phyloP scores from a whole-genome alignment of 306 rosid genomes.

The Trifolium subterraneum region DNA sequence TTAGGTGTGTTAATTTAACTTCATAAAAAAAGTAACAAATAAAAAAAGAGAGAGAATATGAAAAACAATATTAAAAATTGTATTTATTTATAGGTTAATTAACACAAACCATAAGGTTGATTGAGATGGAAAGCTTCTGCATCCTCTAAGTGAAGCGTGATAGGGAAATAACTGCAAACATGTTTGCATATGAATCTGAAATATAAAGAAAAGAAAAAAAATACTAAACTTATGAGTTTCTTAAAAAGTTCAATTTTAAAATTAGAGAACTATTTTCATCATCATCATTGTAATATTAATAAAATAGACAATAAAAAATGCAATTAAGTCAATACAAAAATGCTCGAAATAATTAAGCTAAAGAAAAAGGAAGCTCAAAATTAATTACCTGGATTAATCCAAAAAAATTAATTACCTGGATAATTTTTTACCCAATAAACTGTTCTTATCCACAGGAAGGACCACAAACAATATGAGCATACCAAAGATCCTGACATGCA shows the following conservation, averaged over 20 bases:
- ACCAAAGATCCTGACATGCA: constrained; percentile 58
- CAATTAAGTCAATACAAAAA: too few species aligned
- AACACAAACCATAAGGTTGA: constrained; percentile 70
- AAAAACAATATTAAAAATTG: not conserved
- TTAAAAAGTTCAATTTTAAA: not conserved
- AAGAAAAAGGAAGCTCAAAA: not conserved
- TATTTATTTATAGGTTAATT: not conserved
- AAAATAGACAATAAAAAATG: too few species aligned
- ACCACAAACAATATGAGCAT: constrained; percentile 54
- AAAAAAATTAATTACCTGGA: constrained; percentile 48
- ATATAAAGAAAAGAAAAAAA: constrained; percentile 24
- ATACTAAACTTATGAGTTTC: not conserved
- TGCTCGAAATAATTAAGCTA: not conserved
- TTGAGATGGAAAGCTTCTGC: constrained; percentile 61
- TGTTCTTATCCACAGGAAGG: constrained; percentile 59
- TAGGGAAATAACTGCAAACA: constrained; percentile 70
- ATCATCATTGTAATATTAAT: too few species aligned
- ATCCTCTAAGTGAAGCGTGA: constrained; percentile 74
- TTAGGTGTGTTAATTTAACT: too few species aligned
- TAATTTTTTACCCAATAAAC: constrained; percentile 55
- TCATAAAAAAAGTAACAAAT: too few species aligned
- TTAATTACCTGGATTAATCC: constrained; percentile 53
- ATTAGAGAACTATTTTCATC: too few species aligned
- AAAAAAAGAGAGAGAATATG: not conserved
- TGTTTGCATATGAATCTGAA: constrained; percentile 75